Percentiles rank a stretch among this genome's conserved stretches.
phyloP scores from a whole-genome alignment of 176 grass and related monocot species.

The Poa annua region DNA sequence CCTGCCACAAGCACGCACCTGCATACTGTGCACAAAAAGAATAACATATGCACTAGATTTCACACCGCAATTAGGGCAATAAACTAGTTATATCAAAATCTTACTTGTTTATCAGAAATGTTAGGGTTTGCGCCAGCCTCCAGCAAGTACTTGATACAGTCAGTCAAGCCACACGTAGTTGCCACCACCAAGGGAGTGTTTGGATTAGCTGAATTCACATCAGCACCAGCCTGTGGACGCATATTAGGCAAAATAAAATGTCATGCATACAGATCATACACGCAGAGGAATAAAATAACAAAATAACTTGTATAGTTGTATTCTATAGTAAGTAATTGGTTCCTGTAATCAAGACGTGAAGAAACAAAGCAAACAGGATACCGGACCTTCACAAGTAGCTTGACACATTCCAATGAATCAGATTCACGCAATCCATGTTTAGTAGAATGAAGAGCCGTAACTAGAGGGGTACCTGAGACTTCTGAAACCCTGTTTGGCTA shows the following conservation, averaged over 20 bases:
- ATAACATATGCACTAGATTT: constrained; percentile 1
- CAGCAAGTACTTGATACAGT: constrained; percentile 37
- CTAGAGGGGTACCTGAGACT: constrained; percentile 27
- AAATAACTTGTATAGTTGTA: neutral
- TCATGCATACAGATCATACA: neutral
- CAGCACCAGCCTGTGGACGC: constrained; percentile 1
- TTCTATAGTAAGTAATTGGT: neutral
- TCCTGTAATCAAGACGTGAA: neutral
- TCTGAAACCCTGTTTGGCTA: constrained; percentile 33
- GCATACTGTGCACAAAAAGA: neutral
- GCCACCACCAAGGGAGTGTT: constrained; percentile 23
- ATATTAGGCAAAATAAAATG: neutral
- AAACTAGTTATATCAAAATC: neutral
- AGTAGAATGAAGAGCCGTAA: constrained; percentile 22
- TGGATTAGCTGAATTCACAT: constrained; percentile 28
- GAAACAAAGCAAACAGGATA: neutral
- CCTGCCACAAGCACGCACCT: neutral
- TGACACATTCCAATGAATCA: constrained; percentile 33
- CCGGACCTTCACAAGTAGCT: constrained; percentile 28
- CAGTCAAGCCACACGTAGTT: constrained; percentile 11
- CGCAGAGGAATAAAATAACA: neutral
- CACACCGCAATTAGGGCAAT: neutral
- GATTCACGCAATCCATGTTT: constrained; percentile 29
- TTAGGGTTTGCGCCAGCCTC: constrained; percentile 1
- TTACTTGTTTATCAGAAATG: constrained; percentile 4